Conservation (phyloP, 305 asterid species). For the Fraxinus baroniana region DNA sequence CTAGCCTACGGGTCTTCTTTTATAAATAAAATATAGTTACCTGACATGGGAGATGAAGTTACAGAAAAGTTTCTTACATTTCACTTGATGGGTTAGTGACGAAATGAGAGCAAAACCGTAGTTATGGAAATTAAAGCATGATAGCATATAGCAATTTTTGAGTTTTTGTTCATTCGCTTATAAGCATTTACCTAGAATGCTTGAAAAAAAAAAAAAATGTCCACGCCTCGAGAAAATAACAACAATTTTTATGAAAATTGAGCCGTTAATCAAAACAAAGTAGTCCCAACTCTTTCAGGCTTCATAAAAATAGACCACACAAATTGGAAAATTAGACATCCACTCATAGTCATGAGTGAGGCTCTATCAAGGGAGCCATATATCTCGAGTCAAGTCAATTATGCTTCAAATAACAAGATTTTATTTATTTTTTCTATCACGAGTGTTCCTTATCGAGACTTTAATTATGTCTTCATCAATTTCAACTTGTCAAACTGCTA, state of each 20-base stretch:
- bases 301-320: not conserved
- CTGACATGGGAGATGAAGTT: not conserved
- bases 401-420: no score
- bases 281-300: not conserved
- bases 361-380: not conserved
- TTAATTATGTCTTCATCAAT: not conserved
- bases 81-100: not conserved
- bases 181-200: not conserved
- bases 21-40: not conserved
- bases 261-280: not conserved
- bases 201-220: no score
- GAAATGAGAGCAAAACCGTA: not conserved
- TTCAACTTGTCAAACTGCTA: not conserved
- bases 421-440: not conserved
- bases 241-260: not conserved
- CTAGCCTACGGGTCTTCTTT: not conserved
- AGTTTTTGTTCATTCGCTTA: not conserved
- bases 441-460: not conserved
- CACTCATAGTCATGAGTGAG: not conserved
- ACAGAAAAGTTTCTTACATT: not conserved
- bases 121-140: not conserved
- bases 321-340: not conserved
- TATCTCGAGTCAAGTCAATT: not conserved
- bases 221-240: not conserved
- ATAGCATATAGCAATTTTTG: not conserved